A percentile compares a stretch with the other conserved stretches of the same genome.
phyloP scores from a whole-genome alignment of 352 stramenopile genomes.

The Thraustotheca clavata region DNA sequence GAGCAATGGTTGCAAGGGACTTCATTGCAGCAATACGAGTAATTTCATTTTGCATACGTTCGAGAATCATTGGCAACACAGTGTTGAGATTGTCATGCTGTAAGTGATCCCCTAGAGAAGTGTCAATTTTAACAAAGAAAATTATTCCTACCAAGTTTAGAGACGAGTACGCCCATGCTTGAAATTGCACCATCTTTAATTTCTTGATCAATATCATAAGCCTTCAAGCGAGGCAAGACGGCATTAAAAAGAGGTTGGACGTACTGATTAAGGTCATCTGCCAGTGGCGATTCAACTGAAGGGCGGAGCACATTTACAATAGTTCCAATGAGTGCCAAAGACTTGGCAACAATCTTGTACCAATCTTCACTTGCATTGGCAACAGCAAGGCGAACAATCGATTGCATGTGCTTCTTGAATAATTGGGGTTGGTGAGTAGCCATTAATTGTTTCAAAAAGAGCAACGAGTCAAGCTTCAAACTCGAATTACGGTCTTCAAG shows the following conservation, averaged over 20 bases:
- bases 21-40: constrained; percentile 96
- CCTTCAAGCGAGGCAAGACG: constrained; percentile 91
- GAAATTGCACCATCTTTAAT: constrained; percentile 97
- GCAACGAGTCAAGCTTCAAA: constrained; percentile 93
- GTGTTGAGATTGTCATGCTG: constrained; percentile 53
- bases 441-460: constrained; percentile 90
- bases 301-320: constrained; percentile 80
- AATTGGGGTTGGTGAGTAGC: constrained; percentile 77
- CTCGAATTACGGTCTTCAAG: constrained; percentile 89
- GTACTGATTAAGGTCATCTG: constrained; percentile 33
- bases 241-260: constrained; percentile 86
- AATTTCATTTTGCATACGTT: constrained; percentile 97
- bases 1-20: constrained; percentile 86
- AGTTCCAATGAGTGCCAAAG: constrained; percentile 87
- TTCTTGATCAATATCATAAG: constrained; percentile 97
- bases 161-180: constrained; percentile 85
- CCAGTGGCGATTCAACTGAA: constrained; percentile 26
- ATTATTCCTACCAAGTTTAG: constrained; percentile 31
- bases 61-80: constrained; percentile 90
- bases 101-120: constrained; percentile 76
- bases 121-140: constrained; percentile 13
- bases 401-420: constrained; percentile 70
- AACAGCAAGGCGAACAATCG: constrained; percentile 83
- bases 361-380: constrained; percentile 91
- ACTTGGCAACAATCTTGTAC: constrained; percentile 98